Conservation (phyloP, 495 filamentous ascomycete genomes). For the Neurospora africana region DNA sequence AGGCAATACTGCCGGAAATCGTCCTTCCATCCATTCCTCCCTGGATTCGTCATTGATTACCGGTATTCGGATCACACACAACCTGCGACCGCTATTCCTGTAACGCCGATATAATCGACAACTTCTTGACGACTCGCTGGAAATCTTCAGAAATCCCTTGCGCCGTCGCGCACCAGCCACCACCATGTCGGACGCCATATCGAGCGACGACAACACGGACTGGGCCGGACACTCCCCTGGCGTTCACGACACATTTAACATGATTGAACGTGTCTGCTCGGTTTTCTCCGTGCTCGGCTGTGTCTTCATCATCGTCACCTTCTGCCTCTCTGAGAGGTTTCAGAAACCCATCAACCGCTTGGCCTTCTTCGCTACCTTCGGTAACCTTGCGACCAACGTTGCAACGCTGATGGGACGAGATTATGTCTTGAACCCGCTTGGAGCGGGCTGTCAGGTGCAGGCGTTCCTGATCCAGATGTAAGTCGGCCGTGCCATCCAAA, state of each 20-base stretch:
- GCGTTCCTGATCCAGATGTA: constrained; percentile 65
- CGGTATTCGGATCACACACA: not conserved
- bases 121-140: not conserved
- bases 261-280: constrained; percentile 59
- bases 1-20: not conserved
- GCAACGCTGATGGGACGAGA: constrained; percentile 62
- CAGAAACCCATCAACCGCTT: constrained; percentile 80
- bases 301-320: constrained; percentile 64
- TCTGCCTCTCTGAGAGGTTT: constrained; percentile 48
- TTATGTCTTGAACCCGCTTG: constrained; percentile 37
- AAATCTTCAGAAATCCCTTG: not conserved
- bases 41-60: not conserved
- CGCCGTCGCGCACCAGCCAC: not conserved
- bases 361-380: constrained; percentile 76
- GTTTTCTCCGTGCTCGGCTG: constrained; percentile 63
- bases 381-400: constrained; percentile 72
- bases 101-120: not conserved
- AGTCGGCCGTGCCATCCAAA: constrained; percentile 8
- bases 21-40: not conserved
- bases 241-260: constrained; percentile 34
- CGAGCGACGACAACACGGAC: not conserved
- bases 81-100: not conserved
- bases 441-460: constrained; percentile 62
- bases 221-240: not conserved
- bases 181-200: not conserved